Percentiles rank a stretch among this genome's conserved stretches.
Evolutionary conservation across 768 basidiomycete species (phyloP).

Genomic region (Podaxis carcinomalis): DNA sequence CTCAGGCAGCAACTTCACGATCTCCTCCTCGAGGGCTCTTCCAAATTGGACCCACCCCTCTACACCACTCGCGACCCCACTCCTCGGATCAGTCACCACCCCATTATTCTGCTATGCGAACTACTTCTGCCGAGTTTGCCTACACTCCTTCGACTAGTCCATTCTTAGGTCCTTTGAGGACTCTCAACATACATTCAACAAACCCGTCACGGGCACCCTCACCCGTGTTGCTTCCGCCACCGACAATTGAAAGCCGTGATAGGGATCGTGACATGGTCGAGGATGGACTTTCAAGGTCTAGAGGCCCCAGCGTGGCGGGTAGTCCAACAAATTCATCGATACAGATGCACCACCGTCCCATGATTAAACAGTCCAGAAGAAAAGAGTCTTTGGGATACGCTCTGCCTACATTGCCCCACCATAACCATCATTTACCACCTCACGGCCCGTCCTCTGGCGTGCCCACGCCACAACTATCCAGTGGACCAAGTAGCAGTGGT

Average conservation of each 20-base stretch:
- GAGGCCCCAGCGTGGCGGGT: conserved; percentile 8
- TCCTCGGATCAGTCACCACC: conserved; percentile 27
- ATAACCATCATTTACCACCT: conserved; percentile 10
- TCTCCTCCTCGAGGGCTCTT: conserved; percentile 31
- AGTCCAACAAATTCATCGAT: conserved; percentile 14
- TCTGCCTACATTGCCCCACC: conserved; percentile 5
- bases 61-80: conserved; percentile 16
- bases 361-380: conserved; percentile 1
- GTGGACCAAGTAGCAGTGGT: conserved; percentile 59
- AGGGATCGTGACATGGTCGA: conserved; percentile 8
- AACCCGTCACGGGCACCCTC: conserved; percentile 70
- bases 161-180: conserved; percentile 74
- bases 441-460: conserved; percentile 26
- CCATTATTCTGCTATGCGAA: conserved; percentile 25
- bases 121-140: conserved; percentile 28
- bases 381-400: conserved; percentile 10
- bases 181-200: conserved; percentile 70
- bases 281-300: conserved; percentile 6
- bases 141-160: conserved; percentile 75
- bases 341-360: conserved; percentile 2
- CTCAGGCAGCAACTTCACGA: conserved; percentile 26
- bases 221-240: conserved; percentile 61
- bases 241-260: conserved; percentile 16
- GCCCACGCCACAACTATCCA: conserved; percentile 58
- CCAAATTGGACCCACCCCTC: conserved; percentile 22